Conservation (phyloP, 2,329 filamentous ascomycete genomes). For the Aspergillus phoenicis region DNA sequence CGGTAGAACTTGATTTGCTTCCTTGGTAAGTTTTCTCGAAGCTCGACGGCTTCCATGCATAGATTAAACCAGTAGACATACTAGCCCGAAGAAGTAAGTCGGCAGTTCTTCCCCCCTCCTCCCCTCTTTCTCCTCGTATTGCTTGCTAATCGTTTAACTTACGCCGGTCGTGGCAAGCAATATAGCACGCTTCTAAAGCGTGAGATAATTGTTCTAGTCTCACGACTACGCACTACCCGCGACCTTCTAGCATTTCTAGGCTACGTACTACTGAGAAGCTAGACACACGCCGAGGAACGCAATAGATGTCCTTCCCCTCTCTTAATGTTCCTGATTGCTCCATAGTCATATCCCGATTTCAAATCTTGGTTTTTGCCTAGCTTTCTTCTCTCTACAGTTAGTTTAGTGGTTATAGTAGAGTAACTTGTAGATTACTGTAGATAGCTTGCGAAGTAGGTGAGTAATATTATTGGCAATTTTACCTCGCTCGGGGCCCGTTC, state of each 20-base stretch:
- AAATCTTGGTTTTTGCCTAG: too few species aligned
- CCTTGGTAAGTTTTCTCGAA: conserved; percentile 8
- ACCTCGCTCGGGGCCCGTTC: conserved; percentile 1
- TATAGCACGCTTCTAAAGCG: conserved; percentile 1
- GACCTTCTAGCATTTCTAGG: neutral
- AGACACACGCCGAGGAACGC: neutral
- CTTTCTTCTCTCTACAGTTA: too few species aligned
- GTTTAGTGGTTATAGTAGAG: too few species aligned
- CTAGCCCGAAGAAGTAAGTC: conserved; percentile 4
- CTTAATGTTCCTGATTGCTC: neutral
- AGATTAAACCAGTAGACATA: conserved; percentile 1
- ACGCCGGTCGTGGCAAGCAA: conserved; percentile 8
- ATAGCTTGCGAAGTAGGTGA: neutral
- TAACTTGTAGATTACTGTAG: neutral
- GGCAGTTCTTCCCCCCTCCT: neutral
- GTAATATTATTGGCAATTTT: conserved; percentile 1
- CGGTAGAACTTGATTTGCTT: neutral
- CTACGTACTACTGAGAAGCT: neutral
- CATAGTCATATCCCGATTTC: too few species aligned
- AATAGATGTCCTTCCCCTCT: neutral
- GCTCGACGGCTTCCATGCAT: conserved; percentile 8
- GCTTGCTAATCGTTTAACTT: neutral
- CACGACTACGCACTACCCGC: neutral
- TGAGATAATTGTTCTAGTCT: neutral
- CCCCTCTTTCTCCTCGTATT: conserved; percentile 1